Evolutionary conservation across 345 rosid genomes (phyloP).

Genomic region (Sonneratia alba): DNA sequence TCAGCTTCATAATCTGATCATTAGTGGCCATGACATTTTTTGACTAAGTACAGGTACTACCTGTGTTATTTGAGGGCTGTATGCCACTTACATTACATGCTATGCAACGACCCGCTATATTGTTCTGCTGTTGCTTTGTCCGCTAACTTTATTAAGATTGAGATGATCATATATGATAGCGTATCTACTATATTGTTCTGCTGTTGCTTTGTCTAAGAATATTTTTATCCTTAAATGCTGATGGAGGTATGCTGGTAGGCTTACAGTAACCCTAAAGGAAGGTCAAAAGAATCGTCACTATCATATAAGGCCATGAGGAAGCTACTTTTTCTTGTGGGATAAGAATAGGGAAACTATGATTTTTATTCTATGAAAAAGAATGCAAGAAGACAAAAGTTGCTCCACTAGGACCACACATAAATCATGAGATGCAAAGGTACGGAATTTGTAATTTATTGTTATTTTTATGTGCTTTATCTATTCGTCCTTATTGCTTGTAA

Average conservation of each 20-base stretch:
- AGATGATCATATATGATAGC: neutral
- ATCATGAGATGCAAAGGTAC: conserved; percentile 8
- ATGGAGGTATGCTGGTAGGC: neutral
- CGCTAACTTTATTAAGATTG: neutral
- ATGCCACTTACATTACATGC: neutral
- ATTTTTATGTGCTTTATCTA: neutral
- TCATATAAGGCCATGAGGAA: neutral
- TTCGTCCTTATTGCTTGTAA: neutral
- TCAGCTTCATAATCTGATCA: neutral
- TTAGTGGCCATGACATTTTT: neutral
- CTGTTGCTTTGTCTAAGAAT: neutral
- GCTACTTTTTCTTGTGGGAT: neutral
- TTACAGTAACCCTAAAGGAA: no score
- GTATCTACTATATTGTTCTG: neutral
- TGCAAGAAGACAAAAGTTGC: conserved; percentile 6
- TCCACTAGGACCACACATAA: conserved; percentile 3
- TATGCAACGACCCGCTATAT: neutral
- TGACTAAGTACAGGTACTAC: neutral
- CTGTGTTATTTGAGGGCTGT: neutral
- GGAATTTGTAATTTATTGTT: neutral
- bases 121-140: conserved; percentile 1
- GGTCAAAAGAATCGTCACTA: neutral
- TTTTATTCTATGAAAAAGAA: neutral
- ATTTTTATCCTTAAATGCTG: neutral
- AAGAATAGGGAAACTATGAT: neutral